Evolutionary conservation across 2,329 filamentous ascomycete species (phyloP), one percentile per base, ranked within the genome.

Genomic region (Colletotrichum melonis): DNA sequence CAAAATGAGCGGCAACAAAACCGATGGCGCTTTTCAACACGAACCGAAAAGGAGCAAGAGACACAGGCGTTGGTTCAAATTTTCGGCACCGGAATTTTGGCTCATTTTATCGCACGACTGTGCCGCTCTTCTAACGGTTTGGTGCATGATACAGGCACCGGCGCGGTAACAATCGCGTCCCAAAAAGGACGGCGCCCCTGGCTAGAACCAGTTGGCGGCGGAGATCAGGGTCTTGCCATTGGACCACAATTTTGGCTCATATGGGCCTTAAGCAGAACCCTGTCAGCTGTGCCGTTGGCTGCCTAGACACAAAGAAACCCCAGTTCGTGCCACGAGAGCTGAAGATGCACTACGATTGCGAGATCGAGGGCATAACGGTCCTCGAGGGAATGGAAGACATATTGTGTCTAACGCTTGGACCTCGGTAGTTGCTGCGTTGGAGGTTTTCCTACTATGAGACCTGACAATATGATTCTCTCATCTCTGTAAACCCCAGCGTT

Each of bases 51-150:
- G 56, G 32, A 63, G 32, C 64, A 11, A 69, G 59, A 22, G 59
- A 55, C 26, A n/a, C 30, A 54, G 49, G 16, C 14, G 16, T 22
- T 14, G 52, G 26, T 11, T 19, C 11, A 26, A 69, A 26, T n/a
- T 49, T 49, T 58, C 32, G 52, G 14, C n/a, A 46, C 30, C 46
- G 60, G 59, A 60, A 35, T 59, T 70, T 65, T 24, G 32, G 55
- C 46, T 73, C 70, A 69, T 70, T 59, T 69, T 64, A 60, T 73
- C 22, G 38, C 59, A 38, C 46, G 55, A 55, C 70, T 64, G 66
- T 68, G 69, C 65, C 69, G 57, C 67, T 67, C 42, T 49, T 49
- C 35, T 26, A 65, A 71, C 32, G 16, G 57, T 35, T 19, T 35
- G 56, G n/a, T 46, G 26, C 54, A 70, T 42, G 42, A 54, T 24